Evolutionary conservation across 257 asterid genomes (phyloP), one percentile per base, ranked within the genome.

Genomic region (Nicotiana noctiflora): DNA sequence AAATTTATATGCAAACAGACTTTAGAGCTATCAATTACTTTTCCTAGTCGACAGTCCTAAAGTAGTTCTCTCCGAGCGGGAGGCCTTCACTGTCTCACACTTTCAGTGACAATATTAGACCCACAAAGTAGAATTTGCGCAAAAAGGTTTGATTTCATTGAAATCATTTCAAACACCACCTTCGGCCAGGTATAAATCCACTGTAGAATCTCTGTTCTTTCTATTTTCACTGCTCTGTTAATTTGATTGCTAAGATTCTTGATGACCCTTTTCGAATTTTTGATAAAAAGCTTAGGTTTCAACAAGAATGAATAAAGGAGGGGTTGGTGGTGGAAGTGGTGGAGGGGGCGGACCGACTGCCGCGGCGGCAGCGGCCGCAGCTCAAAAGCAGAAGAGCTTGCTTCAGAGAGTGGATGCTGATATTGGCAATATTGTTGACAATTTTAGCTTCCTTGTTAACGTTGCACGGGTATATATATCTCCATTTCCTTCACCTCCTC

Each of bases 361-460:
- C 0, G 93, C 97, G 0, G 97, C 98, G 0, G 95, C 95, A 0
- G 91, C 94, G 6, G 92, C 95, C 2, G 98, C 98, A 6, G 96
- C 94, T 19, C 97, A 95, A 80, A 93, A 92, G 83, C 97, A 95
- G 90, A 95, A 91, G 83, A 77, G 87, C 14, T 90, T 95, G 81
- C 80, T 91, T 83, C 98, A 92, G 86, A 92, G 96, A 81, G 90
- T 93, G 85, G 99, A 95, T 64, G 78, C 90, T 25, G 99, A 95
- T 75, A 86, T 95, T 66, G 97, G 92, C 52, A 87, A 86, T 87
- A 92, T 95, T 46, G 95, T 95, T 4, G 99, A 95, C 65, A 93
- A 92, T 87, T 95, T 93, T 46, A 88, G 89, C 53, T 92, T 79
- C 88, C 83, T 95, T 44, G 97, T 95, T 76, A 91, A 92, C 80